These are phyloP conservation scores for Nitzschia palea DNA, from an alignment of 108 stramenopile genomes.

Conservation along the genomic window DNA sequence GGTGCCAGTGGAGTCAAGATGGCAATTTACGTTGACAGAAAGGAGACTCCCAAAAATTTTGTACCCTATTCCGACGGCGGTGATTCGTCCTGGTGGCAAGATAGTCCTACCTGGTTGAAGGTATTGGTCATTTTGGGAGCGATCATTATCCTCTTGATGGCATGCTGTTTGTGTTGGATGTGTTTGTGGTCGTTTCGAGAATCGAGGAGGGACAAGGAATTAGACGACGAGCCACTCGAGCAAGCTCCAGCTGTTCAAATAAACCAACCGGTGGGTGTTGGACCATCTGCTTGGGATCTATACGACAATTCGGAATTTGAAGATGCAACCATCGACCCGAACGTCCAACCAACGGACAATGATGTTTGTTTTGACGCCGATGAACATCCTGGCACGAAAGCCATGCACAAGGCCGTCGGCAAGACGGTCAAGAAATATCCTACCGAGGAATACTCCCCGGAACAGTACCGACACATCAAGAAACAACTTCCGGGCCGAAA, in stretches of 20 bases:
- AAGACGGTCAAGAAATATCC: constrained; percentile 21
- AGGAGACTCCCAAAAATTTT: not conserved
- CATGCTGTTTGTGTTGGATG: not conserved
- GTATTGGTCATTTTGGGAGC: constrained; percentile 4
- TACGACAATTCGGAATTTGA: not conserved
- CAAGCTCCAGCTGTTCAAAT: not conserved
- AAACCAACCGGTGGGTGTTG: not conserved
- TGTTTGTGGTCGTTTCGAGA: constrained; percentile 4
- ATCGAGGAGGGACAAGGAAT: not conserved
- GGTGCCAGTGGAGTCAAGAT: not conserved
- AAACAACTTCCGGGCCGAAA: constrained; percentile 17
- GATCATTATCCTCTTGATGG: constrained; percentile 3
- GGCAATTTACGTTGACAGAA: not conserved
- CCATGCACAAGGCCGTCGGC: constrained; percentile 7
- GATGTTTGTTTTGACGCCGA: constrained; percentile 27
- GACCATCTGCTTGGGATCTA: not conserved
- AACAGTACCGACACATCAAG: constrained; percentile 24
- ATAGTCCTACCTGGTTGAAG: constrained; percentile 9
- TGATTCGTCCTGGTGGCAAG: constrained; percentile 7
- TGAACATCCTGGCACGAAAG: constrained; percentile 26
- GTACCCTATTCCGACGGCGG: not conserved
- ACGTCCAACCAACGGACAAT: constrained; percentile 2
- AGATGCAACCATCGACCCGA: not conserved
- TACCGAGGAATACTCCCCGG: constrained; percentile 17
- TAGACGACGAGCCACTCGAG: not conserved